Base-by-base conservation (phyloP, 1,284 basidiomycete genomes). In the Ceratobasidium sp. region DNA sequence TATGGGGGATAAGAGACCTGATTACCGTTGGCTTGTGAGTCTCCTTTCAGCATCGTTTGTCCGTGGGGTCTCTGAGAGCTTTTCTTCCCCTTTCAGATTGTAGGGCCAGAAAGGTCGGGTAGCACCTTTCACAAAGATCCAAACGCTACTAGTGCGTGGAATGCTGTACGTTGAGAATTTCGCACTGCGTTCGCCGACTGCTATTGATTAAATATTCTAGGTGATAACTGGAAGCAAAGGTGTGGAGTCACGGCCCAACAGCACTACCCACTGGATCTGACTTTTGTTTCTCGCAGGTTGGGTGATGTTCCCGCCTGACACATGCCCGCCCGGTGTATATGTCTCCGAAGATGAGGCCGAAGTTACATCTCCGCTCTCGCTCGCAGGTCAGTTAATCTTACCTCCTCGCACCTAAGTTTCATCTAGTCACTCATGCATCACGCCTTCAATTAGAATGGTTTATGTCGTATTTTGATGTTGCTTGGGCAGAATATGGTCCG, bases 81-180 rank as follows among this genome's bases (percentile, higher is more conserved):
- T 45, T 53, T 9, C 11, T n/a, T 48, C n/a, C 7, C n/a, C 14
- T 1, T 19, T 44, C 63, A 81, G 80, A 82, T 82, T 56, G 78
- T 78, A 14, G 80, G 81, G 2, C 81, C 81, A 1, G 71, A 75
- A 29, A 78, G 79, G 24, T 81, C 81, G 7, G 81, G 80, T 22
- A 81, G 80, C 11, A 82, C 80, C 14, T 82, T 80, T 73, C 81
- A 82, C 69, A 82, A 82, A 75, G 83, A 84, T 56, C 83, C 83
- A 1, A 84, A 84, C 73, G 79, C 79, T 41, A 84, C 83, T 2
- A 82, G 81, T 11, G 84, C 84, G 2, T 85, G 84, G 84, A 85
- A 85, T 74, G 83, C 84, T 1, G 81, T 84, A n/a, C 36, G 67
- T 64, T 33, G 33, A 15, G 44, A 36, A 15, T 22, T n/a, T 1